Evolutionary conservation across 192 early-diverging fungal species (phyloP), one percentile per base, ranked within the genome.

Genomic region (Podila clonocystis): DNA sequence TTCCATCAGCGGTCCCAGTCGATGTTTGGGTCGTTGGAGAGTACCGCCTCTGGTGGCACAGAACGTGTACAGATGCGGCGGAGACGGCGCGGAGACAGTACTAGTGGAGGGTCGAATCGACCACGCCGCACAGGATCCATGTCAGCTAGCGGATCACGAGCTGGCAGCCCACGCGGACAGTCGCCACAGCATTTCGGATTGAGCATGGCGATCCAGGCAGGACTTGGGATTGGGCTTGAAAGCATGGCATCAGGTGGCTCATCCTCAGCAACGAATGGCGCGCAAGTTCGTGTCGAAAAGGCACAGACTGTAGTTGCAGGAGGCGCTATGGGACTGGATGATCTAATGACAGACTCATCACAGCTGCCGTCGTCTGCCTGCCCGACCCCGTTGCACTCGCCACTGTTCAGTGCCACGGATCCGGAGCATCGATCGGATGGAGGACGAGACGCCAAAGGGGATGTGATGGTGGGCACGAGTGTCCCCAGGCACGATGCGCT

Each of bases 291-390:
- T 50, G 33, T 31, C 30, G 41, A 11, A 36, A 31, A 26, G 33
- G 31, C 29, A 9, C 31, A 31, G 34, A 9, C n/a, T n/a, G 41
- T 17, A 34, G n/a, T 6, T 24, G 33, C 20, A 20, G 72, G 22
- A 55, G 41, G 52, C 5, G 24, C 50, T 2, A 45, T 19, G 41
- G 65, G 45, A 19, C 65, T 72, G 30, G 45, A 52, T 48, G 73
- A 70, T 48, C 30, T 76, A 26, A 82, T 75, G 67, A 80, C 79
- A 20, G 84, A 85, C 41, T 69, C 72, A 2, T 67, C 67, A 28
- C 84, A 85, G 31, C 74, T 77, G 8, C 84, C 84, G 3, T 82
- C 79, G 0, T 85, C 84, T 19, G 84, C 84, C 2, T 85, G 84
- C 41, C 75, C 84, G 3, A 76, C 84, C 9, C 84, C 84, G 1